Conservation (phyloP, 2,329 filamentous ascomycete genomes). For the Metarhizium album region DNA sequence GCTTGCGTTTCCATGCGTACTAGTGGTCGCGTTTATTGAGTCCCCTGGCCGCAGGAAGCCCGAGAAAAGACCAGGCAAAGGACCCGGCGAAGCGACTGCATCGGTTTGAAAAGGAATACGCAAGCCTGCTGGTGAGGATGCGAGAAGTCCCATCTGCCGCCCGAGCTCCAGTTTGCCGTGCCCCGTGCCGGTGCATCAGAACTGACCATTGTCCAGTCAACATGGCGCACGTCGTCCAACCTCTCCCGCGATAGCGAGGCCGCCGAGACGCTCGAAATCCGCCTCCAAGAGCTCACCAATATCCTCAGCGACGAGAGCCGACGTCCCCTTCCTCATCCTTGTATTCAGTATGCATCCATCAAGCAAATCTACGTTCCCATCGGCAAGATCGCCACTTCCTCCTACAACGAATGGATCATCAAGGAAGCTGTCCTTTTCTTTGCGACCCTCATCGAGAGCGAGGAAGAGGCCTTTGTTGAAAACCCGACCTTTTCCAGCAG, state of each 20-base stretch:
- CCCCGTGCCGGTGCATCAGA: not conserved
- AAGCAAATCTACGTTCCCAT: conserved; percentile 86
- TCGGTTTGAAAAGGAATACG: conserved; percentile 57
- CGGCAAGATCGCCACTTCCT: conserved; percentile 77
- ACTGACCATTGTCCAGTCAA: conserved; percentile 25
- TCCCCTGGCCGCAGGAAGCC: conserved; percentile 44
- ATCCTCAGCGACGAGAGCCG: conserved; percentile 85
- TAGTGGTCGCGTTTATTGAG: conserved; percentile 60
- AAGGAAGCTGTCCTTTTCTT: conserved; percentile 79
- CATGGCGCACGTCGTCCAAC: conserved; percentile 52
- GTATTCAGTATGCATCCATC: conserved; percentile 74
- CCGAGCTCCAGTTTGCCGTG: not conserved
- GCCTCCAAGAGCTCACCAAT: conserved; percentile 52
- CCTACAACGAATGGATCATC: conserved; percentile 77
- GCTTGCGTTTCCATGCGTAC: not conserved
- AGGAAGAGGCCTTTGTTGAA: conserved; percentile 90
- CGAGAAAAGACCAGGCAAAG: conserved; percentile 48
- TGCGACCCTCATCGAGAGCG: conserved; percentile 85
- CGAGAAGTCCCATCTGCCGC: not conserved
- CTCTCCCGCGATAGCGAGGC: conserved; percentile 49
- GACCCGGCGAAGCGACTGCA: conserved; percentile 54
- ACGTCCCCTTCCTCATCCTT: conserved; percentile 80
- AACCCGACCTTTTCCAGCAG: conserved; percentile 77
- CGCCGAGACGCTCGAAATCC: conserved; percentile 50
- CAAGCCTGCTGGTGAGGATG: conserved; percentile 43